Conservation (phyloP, 768 basidiomycete genomes). For the Chalciporus chontae region DNA sequence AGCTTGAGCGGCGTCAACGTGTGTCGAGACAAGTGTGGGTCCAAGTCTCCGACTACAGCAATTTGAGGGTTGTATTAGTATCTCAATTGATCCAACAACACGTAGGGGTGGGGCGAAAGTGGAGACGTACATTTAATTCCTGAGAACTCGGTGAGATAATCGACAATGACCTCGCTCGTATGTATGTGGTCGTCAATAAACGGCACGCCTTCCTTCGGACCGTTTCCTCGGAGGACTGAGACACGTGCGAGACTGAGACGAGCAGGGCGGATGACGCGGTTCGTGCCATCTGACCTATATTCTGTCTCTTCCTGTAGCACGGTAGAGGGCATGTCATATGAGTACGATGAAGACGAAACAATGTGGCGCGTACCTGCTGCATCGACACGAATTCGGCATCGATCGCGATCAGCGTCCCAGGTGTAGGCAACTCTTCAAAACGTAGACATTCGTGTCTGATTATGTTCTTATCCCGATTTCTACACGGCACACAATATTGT, state of each 20-base stretch:
- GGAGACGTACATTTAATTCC: constrained; percentile 80
- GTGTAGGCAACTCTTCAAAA: constrained; percentile 73
- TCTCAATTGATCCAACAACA: not conserved
- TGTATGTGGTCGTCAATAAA: constrained; percentile 99
- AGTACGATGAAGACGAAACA: not conserved
- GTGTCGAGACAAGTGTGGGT: constrained; percentile 76
- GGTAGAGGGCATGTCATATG: not conserved
- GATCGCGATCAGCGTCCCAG: constrained; percentile 88
- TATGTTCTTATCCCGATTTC: constrained; percentile 68
- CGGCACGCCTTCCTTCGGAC: constrained; percentile 74
- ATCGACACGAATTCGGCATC: constrained; percentile 98
- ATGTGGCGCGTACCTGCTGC: constrained; percentile 63
- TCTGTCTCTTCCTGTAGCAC: constrained; percentile 83
- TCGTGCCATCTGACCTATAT: constrained; percentile 90
- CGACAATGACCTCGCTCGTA: constrained; percentile 91
- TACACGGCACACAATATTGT: constrained; percentile 26
- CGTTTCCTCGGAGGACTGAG: constrained; percentile 87
- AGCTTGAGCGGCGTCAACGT: constrained; percentile 94
- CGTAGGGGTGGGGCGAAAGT: not conserved
- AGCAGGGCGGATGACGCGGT: constrained; percentile 87
- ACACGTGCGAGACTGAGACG: constrained; percentile 92
- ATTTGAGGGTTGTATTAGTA: constrained; percentile 1
- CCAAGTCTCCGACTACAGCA: constrained; percentile 81
- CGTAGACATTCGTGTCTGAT: constrained; percentile 78
- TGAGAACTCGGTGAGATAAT: constrained; percentile 96